Evolutionary conservation across 192 early-diverging fungal species (phyloP).

Genomic region (Rhizophagus prolifer): DNA sequence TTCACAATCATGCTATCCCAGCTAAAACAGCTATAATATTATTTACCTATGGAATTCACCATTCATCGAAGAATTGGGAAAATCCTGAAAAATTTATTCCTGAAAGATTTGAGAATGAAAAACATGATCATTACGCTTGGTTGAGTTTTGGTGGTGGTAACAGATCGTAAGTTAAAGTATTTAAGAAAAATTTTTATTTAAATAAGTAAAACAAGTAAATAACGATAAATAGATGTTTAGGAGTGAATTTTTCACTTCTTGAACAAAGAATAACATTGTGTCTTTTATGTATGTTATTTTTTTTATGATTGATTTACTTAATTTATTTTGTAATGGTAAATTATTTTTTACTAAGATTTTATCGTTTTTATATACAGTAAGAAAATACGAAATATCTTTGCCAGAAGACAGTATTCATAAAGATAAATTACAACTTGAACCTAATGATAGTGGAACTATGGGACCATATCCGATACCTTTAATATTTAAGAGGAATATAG

Average conservation of each 20-base stretch:
- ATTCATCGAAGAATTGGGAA: conserved; percentile 3
- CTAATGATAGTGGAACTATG: neutral
- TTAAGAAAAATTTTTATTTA: neutral
- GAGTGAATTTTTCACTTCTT: neutral
- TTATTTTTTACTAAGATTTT: neutral
- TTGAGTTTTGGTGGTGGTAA: neutral
- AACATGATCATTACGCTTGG: neutral
- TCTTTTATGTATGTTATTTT: neutral
- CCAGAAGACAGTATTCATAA: neutral
- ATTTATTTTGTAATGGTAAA: neutral
- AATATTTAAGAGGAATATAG: neutral
- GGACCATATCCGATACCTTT: neutral
- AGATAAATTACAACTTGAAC: neutral
- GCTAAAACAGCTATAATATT: neutral
- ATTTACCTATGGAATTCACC: neutral
- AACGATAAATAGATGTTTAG: neutral
- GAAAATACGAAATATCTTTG: neutral
- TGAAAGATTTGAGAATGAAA: conserved; percentile 1
- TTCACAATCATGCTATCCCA: neutral
- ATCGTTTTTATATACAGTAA: neutral
- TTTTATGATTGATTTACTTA: neutral
- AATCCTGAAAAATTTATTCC: conserved; percentile 9
- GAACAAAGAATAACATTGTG: neutral
- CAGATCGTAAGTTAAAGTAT: neutral
- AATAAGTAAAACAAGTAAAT: neutral